A percentile compares a stretch with the other conserved stretches of the same genome.
Evolutionary conservation across 2,329 filamentous ascomycete species (phyloP).

Genomic region (Xylariaceae sp.): DNA sequence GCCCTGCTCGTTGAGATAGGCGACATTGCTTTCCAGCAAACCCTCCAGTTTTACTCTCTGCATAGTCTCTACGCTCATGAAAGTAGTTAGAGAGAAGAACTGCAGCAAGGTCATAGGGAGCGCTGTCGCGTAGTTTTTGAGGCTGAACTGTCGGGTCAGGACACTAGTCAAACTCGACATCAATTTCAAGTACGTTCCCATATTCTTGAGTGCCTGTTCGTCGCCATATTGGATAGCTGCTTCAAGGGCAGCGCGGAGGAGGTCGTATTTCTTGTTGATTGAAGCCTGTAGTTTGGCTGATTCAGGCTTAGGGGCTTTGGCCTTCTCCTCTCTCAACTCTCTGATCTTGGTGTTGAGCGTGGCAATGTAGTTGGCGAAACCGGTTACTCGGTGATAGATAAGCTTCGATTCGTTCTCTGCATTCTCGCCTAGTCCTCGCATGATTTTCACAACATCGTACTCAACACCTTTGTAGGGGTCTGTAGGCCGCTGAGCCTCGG

Average conservation of each 20-base stretch:
- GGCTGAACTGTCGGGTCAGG: conserved; percentile 51
- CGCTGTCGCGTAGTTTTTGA: conserved; percentile 49
- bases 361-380: conserved; percentile 48
- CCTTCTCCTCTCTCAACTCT: conserved; percentile 29
- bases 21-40: conserved; percentile 13
- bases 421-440: conserved; percentile 24
- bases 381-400: conserved; percentile 29
- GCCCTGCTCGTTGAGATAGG: conserved; percentile 21
- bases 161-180: conserved; percentile 52
- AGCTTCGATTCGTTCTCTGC: conserved; percentile 33
- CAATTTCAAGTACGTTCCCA: conserved; percentile 55
- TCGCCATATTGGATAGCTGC: conserved; percentile 53
- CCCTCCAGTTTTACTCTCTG: conserved; percentile 11
- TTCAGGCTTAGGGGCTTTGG: conserved; percentile 25
- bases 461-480: conserved; percentile 24
- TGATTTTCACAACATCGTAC: conserved; percentile 26
- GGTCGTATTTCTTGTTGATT: conserved; percentile 43
- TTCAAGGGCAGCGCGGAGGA: conserved; percentile 49
- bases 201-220: conserved; percentile 52
- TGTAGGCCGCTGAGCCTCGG: conserved; percentile 15
- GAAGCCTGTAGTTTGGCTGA: conserved; percentile 33
- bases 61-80: conserved; percentile 14
- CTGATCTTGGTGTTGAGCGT: conserved; percentile 12
- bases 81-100: conserved; percentile 48
- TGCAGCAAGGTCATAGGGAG: conserved; percentile 54